phyloP scores from a whole-genome alignment of 2,329 filamentous ascomycete species.

The Stachybotrys chartarum region DNA sequence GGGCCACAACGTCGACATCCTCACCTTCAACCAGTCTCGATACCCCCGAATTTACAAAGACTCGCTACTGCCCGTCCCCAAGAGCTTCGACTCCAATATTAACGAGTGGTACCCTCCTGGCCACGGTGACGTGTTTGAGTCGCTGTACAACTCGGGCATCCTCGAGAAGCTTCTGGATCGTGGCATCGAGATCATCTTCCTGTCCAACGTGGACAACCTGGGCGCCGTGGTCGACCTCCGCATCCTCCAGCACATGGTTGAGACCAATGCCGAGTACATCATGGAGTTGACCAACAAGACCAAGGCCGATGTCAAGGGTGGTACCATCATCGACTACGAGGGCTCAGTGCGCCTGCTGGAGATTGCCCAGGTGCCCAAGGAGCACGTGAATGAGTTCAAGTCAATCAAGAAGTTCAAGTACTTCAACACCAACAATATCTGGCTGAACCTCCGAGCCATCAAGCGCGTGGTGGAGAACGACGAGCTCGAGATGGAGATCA shows the following conservation, averaged over 20 bases:
- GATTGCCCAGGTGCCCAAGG: constrained; percentile 98
- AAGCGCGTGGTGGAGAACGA: constrained; percentile 99
- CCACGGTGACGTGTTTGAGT: constrained; percentile 99
- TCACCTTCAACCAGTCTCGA: constrained; percentile 99
- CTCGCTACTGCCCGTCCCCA: constrained; percentile 91
- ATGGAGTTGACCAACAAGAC: constrained; percentile 99
- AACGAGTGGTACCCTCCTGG: constrained; percentile 98
- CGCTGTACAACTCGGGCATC: constrained; percentile 97
- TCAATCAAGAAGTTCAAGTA: constrained; percentile 99
- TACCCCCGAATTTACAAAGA: constrained; percentile 98
- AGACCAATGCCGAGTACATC: constrained; percentile 95
- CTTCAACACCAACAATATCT: constrained; percentile 99
- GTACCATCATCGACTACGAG: constrained; percentile 99
- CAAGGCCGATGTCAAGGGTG: constrained; percentile 99
- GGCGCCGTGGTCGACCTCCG: constrained; percentile 95
- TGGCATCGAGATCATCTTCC: constrained; percentile 95
- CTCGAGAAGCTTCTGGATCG: constrained; percentile 93
- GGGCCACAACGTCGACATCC: constrained; percentile 98
- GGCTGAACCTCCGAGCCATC: constrained; percentile 95
- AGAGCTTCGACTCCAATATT: constrained; percentile 78
- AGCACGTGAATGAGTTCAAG: constrained; percentile 99
- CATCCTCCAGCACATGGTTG: constrained; percentile 98
- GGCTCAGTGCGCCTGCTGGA: constrained; percentile 93
- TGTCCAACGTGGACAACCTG: constrained; percentile 98
- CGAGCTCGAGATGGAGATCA: constrained; percentile 99